Evolutionary conservation across 2,329 filamentous ascomycete species (phyloP), one percentile per base, ranked within the genome.

Genomic region (Nectriaceae sp.): DNA sequence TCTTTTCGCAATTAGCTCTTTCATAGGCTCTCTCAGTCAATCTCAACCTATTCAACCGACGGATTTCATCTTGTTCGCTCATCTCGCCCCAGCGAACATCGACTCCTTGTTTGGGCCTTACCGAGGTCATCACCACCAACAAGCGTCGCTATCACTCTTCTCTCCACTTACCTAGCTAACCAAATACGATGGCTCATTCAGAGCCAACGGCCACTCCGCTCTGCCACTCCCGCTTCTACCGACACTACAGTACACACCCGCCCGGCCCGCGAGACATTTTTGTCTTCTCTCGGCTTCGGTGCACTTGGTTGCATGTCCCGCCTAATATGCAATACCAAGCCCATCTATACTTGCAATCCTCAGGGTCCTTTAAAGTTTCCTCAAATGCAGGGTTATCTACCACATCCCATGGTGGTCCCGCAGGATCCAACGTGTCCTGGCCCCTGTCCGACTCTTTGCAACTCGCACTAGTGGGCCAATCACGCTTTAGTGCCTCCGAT

Each of bases 401-500:
- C 26, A 15, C 26, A 31, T 8, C 18, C 37, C 39, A 16, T n/a
- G 5, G 10, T 26, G 15, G 21, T 24, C 21, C 39, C 15, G 18
- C 24, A 8, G 21, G 24, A 29, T 22, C 39, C 24, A 40, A 18
- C 16, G 24, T 22, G 21, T 50, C 44, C 39, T 37, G 40, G 39
- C 31, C 46, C 46, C 20, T 35, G 16, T 24, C 21, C 18, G 39
- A 20, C 10, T 40, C 33, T 49, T 43, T 38, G 40, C 31, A 49
- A 52, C 42, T 52, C 44, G 49, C 44, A 21, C 42, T 47, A 50
- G 53, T 46, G 44, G 47, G 47, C 60, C 60, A 62, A 62, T 62
- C 60, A 61, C 40, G 49, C 47, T 50, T 58, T 61, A 59, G 60
- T 46, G 49, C 46, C 43, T 50, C 60, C 60, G 60, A 62, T 36